Evolutionary conservation across 2,329 filamentous ascomycete species (phyloP).

Genomic region (Dactylonectria estremocensis): DNA sequence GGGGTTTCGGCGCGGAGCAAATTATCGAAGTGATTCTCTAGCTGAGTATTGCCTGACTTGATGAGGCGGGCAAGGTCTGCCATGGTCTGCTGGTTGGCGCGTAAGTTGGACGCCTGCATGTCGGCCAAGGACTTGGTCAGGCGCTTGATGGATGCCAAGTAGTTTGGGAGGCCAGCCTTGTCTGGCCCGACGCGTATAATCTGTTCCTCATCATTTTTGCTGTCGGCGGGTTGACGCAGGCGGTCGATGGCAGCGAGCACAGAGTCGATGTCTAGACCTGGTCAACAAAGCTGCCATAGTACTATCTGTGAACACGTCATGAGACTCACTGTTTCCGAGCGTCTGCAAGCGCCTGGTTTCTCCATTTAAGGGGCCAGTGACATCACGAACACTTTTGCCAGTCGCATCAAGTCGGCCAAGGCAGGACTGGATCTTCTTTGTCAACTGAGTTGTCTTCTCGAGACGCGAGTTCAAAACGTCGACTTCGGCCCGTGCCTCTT

Average conservation of each 20-base stretch:
- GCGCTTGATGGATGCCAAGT: slow-evolving; percentile 90
- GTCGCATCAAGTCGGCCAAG: slow-evolving; percentile 87
- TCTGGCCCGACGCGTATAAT: slow-evolving; percentile 92
- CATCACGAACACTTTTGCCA: slow-evolving; percentile 91
- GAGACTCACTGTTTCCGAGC: slow-evolving; percentile 79
- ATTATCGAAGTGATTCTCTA: slow-evolving; percentile 88
- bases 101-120: slow-evolving; percentile 90
- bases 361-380: slow-evolving; percentile 91
- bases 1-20: slow-evolving; percentile 83
- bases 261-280: slow-evolving; percentile 80
- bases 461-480: slow-evolving; percentile 81
- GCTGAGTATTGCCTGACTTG: slow-evolving; percentile 83
- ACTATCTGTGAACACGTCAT: background rate
- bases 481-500: slow-evolving; percentile 79
- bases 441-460: slow-evolving; percentile 93
- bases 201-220: slow-evolving; percentile 91
- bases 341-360: slow-evolving; percentile 92
- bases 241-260: slow-evolving; percentile 90
- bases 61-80: slow-evolving; percentile 84
- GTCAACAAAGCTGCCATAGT: slow-evolving; percentile 32
- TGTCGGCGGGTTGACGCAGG: slow-evolving; percentile 91
- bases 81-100: slow-evolving; percentile 92
- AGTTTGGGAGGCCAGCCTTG: slow-evolving; percentile 85
- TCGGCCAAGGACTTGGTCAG: slow-evolving; percentile 87
- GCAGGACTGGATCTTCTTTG: slow-evolving; percentile 95